Evolutionary conservation across 805 yeast species (phyloP).

Genomic region (Saccharomycopsis malanga): DNA sequence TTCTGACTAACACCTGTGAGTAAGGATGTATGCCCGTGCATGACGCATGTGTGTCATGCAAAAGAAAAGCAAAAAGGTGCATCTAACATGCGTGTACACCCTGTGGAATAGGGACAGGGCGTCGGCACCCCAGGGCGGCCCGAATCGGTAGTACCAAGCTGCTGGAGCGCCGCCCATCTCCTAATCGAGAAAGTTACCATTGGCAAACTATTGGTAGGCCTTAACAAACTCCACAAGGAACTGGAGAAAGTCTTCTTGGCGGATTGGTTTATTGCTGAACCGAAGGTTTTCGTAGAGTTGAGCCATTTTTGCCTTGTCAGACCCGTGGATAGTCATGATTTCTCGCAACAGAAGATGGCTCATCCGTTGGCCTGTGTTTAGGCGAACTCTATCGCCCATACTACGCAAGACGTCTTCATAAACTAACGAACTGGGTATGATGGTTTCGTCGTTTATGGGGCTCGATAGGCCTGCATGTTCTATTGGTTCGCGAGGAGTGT

Average conservation of each 20-base stretch:
- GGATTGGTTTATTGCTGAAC: slow-evolving; percentile 16
- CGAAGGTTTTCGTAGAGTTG: slow-evolving; percentile 17
- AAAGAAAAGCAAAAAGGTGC: too few relatives aligned
- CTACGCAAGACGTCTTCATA: slow-evolving; percentile 21
- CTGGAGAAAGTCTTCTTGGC: slow-evolving; percentile 18
- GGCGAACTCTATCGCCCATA: slow-evolving; percentile 12
- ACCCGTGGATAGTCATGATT: slow-evolving; percentile 3
- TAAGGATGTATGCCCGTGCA: neutral
- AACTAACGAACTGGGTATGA: slow-evolving; percentile 18
- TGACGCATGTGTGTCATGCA: neutral
- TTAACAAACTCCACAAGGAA: slow-evolving; percentile 18
- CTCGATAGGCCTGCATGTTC: slow-evolving; percentile 20
- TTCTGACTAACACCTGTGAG: neutral
- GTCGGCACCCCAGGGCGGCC: too few relatives aligned
- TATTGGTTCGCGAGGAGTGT: slow-evolving; percentile 5
- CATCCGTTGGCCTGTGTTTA: slow-evolving; percentile 1
- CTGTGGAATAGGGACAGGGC: too few relatives aligned
- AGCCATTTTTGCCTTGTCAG: slow-evolving; percentile 6
- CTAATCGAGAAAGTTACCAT: neutral
- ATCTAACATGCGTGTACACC: too few relatives aligned
- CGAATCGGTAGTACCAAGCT: neutral
- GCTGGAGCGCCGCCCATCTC: neutral
- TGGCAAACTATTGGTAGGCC: neutral
- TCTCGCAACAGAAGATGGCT: slow-evolving; percentile 14
- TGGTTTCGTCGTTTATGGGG: slow-evolving; percentile 14